These are phyloP conservation scores for Ligustrum vulgare DNA, from an alignment of 257 asterid species.

Conservation along the genomic window DNA sequence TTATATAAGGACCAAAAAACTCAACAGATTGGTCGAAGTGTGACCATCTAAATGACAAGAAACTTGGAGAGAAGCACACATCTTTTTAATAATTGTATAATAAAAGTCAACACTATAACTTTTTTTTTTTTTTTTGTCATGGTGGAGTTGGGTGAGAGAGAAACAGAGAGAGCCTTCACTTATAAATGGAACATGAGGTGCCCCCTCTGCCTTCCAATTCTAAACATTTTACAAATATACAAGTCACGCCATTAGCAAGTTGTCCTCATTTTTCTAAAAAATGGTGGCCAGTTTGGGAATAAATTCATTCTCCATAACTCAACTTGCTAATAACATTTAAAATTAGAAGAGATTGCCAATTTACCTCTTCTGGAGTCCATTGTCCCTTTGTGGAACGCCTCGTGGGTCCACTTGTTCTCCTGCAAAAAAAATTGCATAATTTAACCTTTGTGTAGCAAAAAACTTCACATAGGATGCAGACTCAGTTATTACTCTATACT, in stretches of 20 bases:
- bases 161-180: not conserved
- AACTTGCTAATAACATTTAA: not conserved
- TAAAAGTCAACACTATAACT: too few relatives aligned
- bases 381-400: slow-evolving; percentile 99
- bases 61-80: not conserved
- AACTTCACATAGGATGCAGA: not conserved
- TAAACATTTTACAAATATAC: not conserved
- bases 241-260: not conserved
- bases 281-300: not conserved
- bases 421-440: slow-evolving; percentile 29
- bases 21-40: not conserved
- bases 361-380: slow-evolving; percentile 97
- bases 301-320: not conserved
- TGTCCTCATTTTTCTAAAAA: not conserved
- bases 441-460: not conserved
- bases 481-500: not conserved
- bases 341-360: slow-evolving; percentile 14
- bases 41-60: not conserved
- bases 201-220: not conserved
- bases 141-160: not conserved
- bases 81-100: not conserved
- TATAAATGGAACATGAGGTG: not conserved
- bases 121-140: not conserved
- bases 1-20: not conserved
- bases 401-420: slow-evolving; percentile 96